Evolutionary conservation across 2,329 filamentous ascomycete genomes (phyloP).

Genomic region (Fusarium verticillioides): DNA sequence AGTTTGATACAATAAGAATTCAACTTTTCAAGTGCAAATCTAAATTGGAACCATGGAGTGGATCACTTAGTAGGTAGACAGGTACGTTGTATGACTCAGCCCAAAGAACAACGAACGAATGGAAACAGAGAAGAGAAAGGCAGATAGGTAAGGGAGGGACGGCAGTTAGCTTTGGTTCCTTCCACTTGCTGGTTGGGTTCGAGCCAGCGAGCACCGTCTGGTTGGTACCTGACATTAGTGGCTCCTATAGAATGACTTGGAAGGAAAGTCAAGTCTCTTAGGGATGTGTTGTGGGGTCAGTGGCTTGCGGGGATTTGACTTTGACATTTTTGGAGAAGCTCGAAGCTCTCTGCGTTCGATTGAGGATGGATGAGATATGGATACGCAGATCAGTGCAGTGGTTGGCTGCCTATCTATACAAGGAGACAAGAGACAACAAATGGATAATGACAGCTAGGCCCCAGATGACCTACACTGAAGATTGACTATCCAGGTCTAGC

Average conservation of each 20-base stretch:
- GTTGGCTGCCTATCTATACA: not conserved
- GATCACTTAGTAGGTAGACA: not conserved
- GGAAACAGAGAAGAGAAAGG: not conserved
- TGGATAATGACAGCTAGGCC: conserved; percentile 5
- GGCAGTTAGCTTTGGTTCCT: conserved; percentile 29
- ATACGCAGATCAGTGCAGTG: conserved; percentile 15
- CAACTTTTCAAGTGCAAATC: not conserved
- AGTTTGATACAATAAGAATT: not conserved
- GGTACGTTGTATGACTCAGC: not conserved
- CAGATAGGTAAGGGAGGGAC: not conserved
- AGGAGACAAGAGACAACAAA: conserved; percentile 36
- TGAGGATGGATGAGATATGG: conserved; percentile 11
- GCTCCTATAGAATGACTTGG: conserved; percentile 25
- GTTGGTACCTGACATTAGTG: conserved; percentile 44
- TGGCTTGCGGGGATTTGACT: conserved; percentile 29
- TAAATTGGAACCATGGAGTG: not conserved
- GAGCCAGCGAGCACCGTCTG: conserved; percentile 29
- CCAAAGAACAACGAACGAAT: not conserved
- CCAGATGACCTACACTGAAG: conserved; percentile 9
- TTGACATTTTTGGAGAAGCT: conserved; percentile 23
- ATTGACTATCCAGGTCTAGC: conserved; percentile 32
- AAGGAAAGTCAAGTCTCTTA: conserved; percentile 21
- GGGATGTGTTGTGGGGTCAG: conserved; percentile 25
- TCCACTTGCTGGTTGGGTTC: conserved; percentile 18
- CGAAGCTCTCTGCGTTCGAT: conserved; percentile 1